These are phyloP conservation scores for Colletotrichum musicola DNA, from an alignment of 2,329 filamentous ascomycete genomes.

Conservation along the genomic window DNA sequence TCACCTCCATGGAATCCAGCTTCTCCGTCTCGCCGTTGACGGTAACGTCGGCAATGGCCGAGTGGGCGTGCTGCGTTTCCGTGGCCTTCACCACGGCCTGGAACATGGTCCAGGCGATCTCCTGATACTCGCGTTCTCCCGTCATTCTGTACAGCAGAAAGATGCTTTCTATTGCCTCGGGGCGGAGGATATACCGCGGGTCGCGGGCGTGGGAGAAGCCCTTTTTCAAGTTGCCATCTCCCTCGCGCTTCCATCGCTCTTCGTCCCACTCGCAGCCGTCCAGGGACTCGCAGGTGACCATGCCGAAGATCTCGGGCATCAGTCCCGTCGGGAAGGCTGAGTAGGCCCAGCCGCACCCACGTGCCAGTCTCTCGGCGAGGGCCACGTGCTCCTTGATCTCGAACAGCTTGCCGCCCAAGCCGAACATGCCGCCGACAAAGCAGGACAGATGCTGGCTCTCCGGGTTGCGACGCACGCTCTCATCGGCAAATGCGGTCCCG, in stretches of 20 bases:
- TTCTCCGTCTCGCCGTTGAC: slow-evolving; percentile 53
- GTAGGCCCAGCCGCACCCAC: slow-evolving; percentile 66
- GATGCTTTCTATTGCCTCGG: slow-evolving; percentile 65
- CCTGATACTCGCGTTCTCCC: slow-evolving; percentile 60
- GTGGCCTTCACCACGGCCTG: slow-evolving; percentile 59
- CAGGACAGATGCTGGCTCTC: slow-evolving; percentile 63
- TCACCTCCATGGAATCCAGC: slow-evolving; percentile 56
- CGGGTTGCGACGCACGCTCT: slow-evolving; percentile 41
- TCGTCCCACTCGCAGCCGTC: slow-evolving; percentile 63
- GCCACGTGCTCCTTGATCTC: slow-evolving; percentile 56
- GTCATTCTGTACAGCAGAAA: slow-evolving; percentile 68
- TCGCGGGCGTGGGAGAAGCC: slow-evolving; percentile 75
- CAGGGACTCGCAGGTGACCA: slow-evolving; percentile 53
- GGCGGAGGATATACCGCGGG: slow-evolving; percentile 63
- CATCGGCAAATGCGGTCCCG: slow-evolving; percentile 48
- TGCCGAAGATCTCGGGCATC: slow-evolving; percentile 64
- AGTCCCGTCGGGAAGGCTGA: slow-evolving; percentile 60
- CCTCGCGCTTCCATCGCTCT: slow-evolving; percentile 40
- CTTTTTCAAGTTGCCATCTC: slow-evolving; percentile 50
- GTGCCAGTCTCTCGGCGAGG: slow-evolving; percentile 58
- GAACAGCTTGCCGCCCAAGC: slow-evolving; percentile 60
- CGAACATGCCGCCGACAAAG: slow-evolving; percentile 65
- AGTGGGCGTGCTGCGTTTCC: slow-evolving; percentile 60
- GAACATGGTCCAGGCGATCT: slow-evolving; percentile 67
- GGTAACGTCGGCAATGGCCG: slow-evolving; percentile 64